Conservation (phyloP, 176 grass and related monocot species). For the Cocos nucifera region DNA sequence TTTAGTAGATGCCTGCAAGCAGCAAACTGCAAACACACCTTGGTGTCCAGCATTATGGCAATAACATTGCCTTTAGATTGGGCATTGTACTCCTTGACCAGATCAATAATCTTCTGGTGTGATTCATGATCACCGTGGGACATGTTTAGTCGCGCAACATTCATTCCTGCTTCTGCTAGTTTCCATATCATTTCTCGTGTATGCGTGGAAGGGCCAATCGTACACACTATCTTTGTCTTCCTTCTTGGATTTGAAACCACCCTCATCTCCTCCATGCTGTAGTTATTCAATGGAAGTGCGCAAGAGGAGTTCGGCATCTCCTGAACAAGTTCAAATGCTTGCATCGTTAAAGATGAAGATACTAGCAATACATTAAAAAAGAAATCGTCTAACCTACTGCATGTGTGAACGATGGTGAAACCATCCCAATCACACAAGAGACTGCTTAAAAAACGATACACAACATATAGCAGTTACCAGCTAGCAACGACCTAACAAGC, state of each 20-base stretch:
- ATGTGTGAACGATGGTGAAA: too few relatives aligned
- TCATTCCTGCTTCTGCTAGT: slow-evolving; percentile 85
- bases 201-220: slow-evolving; percentile 81
- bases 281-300: slow-evolving; percentile 20
- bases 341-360: too few relatives aligned
- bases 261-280: too few relatives aligned
- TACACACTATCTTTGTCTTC: slow-evolving; percentile 98
- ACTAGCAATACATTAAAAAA: too few relatives aligned
- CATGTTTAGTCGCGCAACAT: slow-evolving; percentile 90
- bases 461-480: too few relatives aligned
- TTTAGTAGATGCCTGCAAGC: too few relatives aligned
- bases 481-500: background rate
- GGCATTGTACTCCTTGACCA: slow-evolving; percentile 89
- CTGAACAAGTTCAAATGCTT: slow-evolving; percentile 19
- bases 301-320: slow-evolving; percentile 23
- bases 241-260: slow-evolving; percentile 18
- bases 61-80: slow-evolving; percentile 67
- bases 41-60: slow-evolving; percentile 96
- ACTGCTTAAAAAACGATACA: too few relatives aligned
- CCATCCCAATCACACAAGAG: too few relatives aligned
- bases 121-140: slow-evolving; percentile 95
- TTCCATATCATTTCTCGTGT: slow-evolving; percentile 94
- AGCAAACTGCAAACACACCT: slow-evolving; percentile 29
- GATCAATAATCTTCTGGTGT: slow-evolving; percentile 88
- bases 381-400: too few relatives aligned